Conservation (phyloP, 129 eudicot genomes). For the Tagetes erecta region DNA sequence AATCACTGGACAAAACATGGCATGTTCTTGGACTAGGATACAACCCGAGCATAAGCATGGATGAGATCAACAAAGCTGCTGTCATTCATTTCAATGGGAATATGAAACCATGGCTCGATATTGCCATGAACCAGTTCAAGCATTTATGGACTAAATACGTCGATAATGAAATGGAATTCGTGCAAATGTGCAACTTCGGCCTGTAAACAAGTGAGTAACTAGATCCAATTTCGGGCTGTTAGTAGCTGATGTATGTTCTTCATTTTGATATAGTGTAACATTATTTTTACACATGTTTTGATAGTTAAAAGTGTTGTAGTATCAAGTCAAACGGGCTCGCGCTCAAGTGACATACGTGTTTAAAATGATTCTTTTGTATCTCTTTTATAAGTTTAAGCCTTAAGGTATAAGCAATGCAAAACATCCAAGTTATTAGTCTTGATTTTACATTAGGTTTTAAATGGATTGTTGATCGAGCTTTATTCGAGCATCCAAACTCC, state of each 20-base stretch:
- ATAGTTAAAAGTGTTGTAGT: conserved; percentile 1
- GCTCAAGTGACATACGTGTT: neutral
- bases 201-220: conserved; percentile 15
- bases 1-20: conserved; percentile 13
- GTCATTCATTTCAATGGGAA: conserved; percentile 13
- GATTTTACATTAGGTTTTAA: neutral
- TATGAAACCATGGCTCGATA: conserved; percentile 17
- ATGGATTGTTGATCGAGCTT: neutral
- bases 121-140: conserved; percentile 13
- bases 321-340: neutral
- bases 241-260: conserved; percentile 2
- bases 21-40: conserved; percentile 17
- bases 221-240: conserved; percentile 9
- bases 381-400: neutral
- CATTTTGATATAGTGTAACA: neutral
- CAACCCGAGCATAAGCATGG: conserved; percentile 21
- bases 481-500: neutral
- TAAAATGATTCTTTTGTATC: conserved; percentile 6
- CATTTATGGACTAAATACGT: conserved; percentile 10
- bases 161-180: conserved; percentile 20
- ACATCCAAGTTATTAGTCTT: conserved; percentile 3
- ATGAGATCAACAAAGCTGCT: conserved; percentile 6
- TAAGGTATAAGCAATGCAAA: conserved; percentile 6
- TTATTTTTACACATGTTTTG: conserved; percentile 6
- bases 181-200: conserved; percentile 18